A percentile compares a stretch with the other conserved stretches of the same genome.
Conservation (phyloP, 805 yeast genomes). For the Monosporozyma siamensis region DNA sequence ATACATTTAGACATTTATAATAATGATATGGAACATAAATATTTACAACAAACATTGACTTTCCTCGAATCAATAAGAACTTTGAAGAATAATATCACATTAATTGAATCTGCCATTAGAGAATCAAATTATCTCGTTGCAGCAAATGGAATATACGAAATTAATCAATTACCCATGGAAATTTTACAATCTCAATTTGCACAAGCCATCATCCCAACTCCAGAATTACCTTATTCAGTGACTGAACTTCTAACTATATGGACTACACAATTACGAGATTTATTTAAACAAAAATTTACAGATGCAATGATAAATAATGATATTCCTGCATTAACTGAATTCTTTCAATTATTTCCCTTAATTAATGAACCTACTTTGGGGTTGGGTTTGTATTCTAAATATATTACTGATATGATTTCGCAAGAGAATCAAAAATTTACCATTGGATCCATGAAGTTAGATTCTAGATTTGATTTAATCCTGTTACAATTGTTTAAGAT, state of each 20-base stretch:
- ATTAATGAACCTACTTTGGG: slow-evolving; percentile 68
- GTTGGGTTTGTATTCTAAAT: slow-evolving; percentile 69
- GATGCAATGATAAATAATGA: slow-evolving; percentile 59
- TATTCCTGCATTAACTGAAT: slow-evolving; percentile 62
- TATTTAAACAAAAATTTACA: slow-evolving; percentile 56
- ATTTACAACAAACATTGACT: slow-evolving; percentile 50
- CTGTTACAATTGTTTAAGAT: slow-evolving; percentile 68
- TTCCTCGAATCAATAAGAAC: slow-evolving; percentile 59
- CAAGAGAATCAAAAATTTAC: slow-evolving; percentile 66
- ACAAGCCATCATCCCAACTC: slow-evolving; percentile 71
- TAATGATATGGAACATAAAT: slow-evolving; percentile 58
- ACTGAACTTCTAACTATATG: slow-evolving; percentile 45
- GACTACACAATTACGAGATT: slow-evolving; percentile 45
- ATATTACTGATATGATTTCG: slow-evolving; percentile 76
- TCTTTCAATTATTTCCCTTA: slow-evolving; percentile 80
- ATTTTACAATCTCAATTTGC: slow-evolving; percentile 66
- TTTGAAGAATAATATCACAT: slow-evolving; percentile 56
- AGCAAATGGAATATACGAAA: slow-evolving; percentile 52
- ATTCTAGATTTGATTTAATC: slow-evolving; percentile 28
- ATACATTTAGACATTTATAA: slow-evolving; percentile 62
- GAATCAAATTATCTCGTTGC: slow-evolving; percentile 65
- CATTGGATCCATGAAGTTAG: slow-evolving; percentile 36
- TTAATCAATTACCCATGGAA: slow-evolving; percentile 44
- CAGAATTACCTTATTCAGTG: slow-evolving; percentile 79
- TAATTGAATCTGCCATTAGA: slow-evolving; percentile 60